Conservation (phyloP, 2,329 filamentous ascomycete species). For the Aureobasidium sp. region DNA sequence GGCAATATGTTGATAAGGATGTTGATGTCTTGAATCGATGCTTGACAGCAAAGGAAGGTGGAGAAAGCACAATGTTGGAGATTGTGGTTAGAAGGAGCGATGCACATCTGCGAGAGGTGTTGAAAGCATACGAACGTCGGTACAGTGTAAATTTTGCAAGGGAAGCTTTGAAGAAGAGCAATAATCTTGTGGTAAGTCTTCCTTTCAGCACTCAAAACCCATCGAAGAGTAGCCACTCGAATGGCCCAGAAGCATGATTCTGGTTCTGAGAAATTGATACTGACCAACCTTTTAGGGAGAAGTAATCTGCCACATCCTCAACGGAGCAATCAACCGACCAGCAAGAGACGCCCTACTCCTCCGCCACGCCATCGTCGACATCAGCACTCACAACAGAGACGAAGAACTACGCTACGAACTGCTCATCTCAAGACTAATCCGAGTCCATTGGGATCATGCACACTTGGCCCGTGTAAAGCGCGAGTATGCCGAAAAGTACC, state of each 20-base stretch:
- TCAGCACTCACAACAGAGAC: conserved; percentile 28
- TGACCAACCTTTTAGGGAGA: conserved; percentile 58
- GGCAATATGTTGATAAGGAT: conserved; percentile 56
- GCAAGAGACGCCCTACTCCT: conserved; percentile 87
- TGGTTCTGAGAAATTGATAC: not conserved
- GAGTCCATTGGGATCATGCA: conserved; percentile 83
- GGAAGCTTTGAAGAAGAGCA: conserved; percentile 79
- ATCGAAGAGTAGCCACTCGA: too few relatives aligned
- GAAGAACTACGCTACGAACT: conserved; percentile 65
- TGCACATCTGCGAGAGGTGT: conserved; percentile 68
- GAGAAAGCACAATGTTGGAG: conserved; percentile 78
- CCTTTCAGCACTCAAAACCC: not conserved
- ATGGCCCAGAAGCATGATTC: not conserved
- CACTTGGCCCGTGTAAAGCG: conserved; percentile 74
- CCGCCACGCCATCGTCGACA: conserved; percentile 70
- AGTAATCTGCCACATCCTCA: conserved; percentile 87
- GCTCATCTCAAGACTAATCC: conserved; percentile 76
- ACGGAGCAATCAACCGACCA: conserved; percentile 91
- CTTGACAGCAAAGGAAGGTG: conserved; percentile 62
- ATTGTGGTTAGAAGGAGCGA: conserved; percentile 78
- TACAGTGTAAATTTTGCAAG: conserved; percentile 77
- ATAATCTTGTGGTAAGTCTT: conserved; percentile 77
- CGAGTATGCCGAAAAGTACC: conserved; percentile 73
- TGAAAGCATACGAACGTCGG: conserved; percentile 65
- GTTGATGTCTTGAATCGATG: conserved; percentile 64